Percentiles rank a stretch among this genome's conserved stretches.
Evolutionary conservation across 2,329 filamentous ascomycete species (phyloP).

Genomic region (Didymella arachidicola): DNA sequence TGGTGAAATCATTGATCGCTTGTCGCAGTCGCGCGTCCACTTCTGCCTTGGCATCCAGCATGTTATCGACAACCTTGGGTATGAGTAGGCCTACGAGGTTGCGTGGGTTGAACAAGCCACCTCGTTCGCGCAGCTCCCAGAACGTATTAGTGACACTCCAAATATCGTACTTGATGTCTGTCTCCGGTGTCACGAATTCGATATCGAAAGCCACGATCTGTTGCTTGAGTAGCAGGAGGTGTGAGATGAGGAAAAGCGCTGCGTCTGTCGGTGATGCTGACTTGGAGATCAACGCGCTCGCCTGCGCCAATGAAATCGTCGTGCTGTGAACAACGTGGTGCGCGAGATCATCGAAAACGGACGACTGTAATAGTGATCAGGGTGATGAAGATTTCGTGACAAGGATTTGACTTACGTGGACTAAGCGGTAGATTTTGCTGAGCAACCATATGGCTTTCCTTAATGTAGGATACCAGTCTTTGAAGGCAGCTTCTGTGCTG

Average conservation of each 20-base stretch:
- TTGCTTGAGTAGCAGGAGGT: slow-evolving; percentile 93
- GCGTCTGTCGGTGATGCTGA: slow-evolving; percentile 74
- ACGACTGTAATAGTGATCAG: slow-evolving; percentile 56
- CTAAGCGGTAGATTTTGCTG: slow-evolving; percentile 72
- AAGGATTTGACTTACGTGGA: slow-evolving; percentile 62
- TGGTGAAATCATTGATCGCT: slow-evolving; percentile 73
- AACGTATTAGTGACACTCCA: slow-evolving; percentile 71
- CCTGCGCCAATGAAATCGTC: slow-evolving; percentile 80
- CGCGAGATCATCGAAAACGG: slow-evolving; percentile 74
- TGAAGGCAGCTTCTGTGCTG: slow-evolving; percentile 64
- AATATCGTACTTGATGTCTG: slow-evolving; percentile 68
- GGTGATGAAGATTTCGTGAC: not conserved
- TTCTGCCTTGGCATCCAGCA: slow-evolving; percentile 75
- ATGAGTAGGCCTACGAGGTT: slow-evolving; percentile 69
- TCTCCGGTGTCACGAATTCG: slow-evolving; percentile 71
- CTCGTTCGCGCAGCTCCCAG: slow-evolving; percentile 70
- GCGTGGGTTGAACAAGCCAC: slow-evolving; percentile 70
- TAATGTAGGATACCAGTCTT: slow-evolving; percentile 72
- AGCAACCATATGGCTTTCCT: slow-evolving; percentile 73
- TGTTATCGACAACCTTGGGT: slow-evolving; percentile 73
- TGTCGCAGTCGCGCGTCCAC: slow-evolving; percentile 68
- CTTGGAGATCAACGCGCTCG: slow-evolving; percentile 73
- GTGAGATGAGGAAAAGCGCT: slow-evolving; percentile 92
- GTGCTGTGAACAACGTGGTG: slow-evolving; percentile 90
- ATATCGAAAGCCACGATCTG: slow-evolving; percentile 97